These are phyloP conservation scores for Flueggea neowawraea DNA, from an alignment of 441 rosid species.

Conservation along the genomic window DNA sequence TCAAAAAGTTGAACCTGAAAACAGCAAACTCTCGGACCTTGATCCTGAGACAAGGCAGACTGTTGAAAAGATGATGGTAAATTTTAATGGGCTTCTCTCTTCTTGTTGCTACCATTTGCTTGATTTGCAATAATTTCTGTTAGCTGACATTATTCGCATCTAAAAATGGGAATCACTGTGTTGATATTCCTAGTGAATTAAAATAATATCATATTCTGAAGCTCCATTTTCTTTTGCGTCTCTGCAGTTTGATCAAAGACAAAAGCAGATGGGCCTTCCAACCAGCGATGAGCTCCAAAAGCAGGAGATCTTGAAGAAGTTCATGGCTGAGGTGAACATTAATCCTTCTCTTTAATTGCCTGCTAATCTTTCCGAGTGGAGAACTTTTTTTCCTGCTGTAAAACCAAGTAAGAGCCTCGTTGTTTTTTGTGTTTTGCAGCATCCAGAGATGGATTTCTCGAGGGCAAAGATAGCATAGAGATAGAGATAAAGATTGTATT, in stretches of 20 bases:
- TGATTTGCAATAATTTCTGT: background rate
- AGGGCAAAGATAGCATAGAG: slow-evolving; percentile 46
- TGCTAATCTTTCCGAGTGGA: background rate
- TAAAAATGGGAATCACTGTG: no score
- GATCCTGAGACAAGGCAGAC: slow-evolving; percentile 88
- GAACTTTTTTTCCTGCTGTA: background rate
- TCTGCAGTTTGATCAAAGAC: slow-evolving; percentile 92
- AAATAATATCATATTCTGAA: background rate
- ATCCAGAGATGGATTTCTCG: slow-evolving; percentile 94
- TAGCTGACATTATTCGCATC: no score
- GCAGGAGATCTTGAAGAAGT: slow-evolving; percentile 89
- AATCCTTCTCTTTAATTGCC: background rate
- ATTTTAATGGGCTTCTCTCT: background rate
- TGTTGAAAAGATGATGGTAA: slow-evolving; percentile 98
- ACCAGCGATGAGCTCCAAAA: slow-evolving; percentile 93
- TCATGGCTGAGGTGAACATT: slow-evolving; percentile 79
- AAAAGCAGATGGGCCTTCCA: slow-evolving; percentile 94
- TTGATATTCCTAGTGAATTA: no score
- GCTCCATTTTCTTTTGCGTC: background rate
- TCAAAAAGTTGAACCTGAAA: slow-evolving; percentile 97
- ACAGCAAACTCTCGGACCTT: slow-evolving; percentile 78
- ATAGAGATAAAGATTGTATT: background rate
- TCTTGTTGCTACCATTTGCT: background rate
- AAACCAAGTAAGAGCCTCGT: background rate
- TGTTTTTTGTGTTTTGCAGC: slow-evolving; percentile 40